Conservation (phyloP, 2,329 filamentous ascomycete genomes). For the Sclerotinia borealis region DNA sequence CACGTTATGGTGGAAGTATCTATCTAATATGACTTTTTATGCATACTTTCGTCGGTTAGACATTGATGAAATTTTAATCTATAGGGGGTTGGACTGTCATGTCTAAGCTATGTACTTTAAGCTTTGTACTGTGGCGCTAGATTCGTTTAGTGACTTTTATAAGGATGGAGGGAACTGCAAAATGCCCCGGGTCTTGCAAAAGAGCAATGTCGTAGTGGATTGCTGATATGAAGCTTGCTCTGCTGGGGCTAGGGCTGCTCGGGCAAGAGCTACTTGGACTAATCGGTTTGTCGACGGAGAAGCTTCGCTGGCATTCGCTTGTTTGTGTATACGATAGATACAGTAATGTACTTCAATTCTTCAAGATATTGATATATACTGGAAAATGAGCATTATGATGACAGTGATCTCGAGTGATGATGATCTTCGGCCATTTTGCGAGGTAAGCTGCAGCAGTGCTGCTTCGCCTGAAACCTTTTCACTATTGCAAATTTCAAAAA, state of each 20-base stretch:
- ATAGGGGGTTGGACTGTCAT: not conserved
- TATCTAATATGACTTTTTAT: no score
- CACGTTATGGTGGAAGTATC: no score
- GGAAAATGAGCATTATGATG: no score
- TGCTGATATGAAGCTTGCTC: no score
- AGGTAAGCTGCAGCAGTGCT: not conserved
- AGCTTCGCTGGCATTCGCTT: no score
- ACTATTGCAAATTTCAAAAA: not conserved
- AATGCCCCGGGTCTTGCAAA: not conserved
- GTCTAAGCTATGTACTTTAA: no score
- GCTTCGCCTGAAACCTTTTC: not conserved
- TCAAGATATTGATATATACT: not conserved
- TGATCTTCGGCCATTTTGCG: not conserved
- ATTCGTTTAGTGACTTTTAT: not conserved
- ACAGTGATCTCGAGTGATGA: not conserved
- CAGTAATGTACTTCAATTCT: not conserved
- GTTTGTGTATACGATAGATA: not conserved
- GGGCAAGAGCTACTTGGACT: not conserved
- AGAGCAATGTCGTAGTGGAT: fast-evolving
- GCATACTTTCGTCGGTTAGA: not conserved
- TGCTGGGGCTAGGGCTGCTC: not conserved
- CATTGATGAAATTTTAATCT: not conserved
- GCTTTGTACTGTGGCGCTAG: not conserved
- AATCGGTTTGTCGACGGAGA: not conserved
- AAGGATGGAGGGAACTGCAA: not conserved